Base-by-base conservation (phyloP, 805 yeast species). In the Candida cerambycidarum region DNA sequence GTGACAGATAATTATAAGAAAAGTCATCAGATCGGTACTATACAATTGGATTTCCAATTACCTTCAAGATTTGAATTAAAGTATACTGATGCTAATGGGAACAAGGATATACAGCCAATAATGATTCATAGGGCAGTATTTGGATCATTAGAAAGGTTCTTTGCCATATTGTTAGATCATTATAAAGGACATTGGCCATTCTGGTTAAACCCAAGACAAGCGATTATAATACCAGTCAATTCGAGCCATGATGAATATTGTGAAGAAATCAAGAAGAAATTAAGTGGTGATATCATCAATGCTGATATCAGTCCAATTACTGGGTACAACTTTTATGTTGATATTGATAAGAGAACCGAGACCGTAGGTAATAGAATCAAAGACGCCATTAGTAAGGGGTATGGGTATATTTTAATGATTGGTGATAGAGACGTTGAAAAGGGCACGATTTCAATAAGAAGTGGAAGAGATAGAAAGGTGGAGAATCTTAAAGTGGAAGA, bases 111-210 rank as follows among this genome's bases (percentile, higher is more conserved):
- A 46, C 76, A 76, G 32, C 99, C 99, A 2, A 92, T 93, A n/a
- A 81, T 93, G 89, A 79, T 93, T 23, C 99, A 93, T 59, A 74
- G 99, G 43, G 99, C 99, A 0, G 89, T 92, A 1, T 88, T 89
- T 59, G 99, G 99, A 0, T 89, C 97, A 0, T 73, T 93, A 7
- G 99, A 93, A 61, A 73, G 99, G 55, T 93, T 93, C 58, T 67
- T 93, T 65, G 97, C 98, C 1, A 77, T 93, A 45, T 69, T 93
- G 46, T 80, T 93, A 40, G 98, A 93, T 59, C 95, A 90, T 51
- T 88, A 82, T 60, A 78, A 79, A 43, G 99, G 98, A 0, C 83
- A 83, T 52, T 93, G 98, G 98, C 99, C 99, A 8, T 89, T 93
- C 59, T 93, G 99, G 99, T 58, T 93, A 33, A 88, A 84, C 50